Conservation (phyloP, 331 rosid species). For the Quercus tomentella region DNA sequence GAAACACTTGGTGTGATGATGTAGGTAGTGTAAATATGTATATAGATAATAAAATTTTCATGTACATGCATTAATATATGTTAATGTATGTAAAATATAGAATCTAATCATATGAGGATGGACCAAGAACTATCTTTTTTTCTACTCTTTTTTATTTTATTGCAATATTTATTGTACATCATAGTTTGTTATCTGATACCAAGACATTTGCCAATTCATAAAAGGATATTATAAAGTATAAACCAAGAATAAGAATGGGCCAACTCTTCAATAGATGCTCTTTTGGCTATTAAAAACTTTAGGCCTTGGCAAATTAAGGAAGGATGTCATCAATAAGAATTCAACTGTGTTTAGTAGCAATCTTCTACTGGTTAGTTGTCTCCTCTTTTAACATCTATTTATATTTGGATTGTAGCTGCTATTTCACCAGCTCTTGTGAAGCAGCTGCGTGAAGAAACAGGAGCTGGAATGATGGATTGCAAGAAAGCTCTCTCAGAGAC, state of each 20-base stretch:
- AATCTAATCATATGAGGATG: neutral
- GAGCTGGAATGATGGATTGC: conserved; percentile 99
- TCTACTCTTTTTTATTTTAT: neutral
- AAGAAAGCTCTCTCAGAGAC: conserved; percentile 76
- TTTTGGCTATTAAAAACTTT: conserved; percentile 12
- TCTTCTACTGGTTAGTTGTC: neutral
- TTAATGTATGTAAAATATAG: too few species aligned
- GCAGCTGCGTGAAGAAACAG: conserved; percentile 90
- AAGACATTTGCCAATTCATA: neutral
- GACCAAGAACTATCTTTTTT: neutral
- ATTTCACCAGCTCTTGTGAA: conserved; percentile 86
- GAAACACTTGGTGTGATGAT: neutral
- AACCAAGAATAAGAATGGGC: neutral
- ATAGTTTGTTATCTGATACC: neutral
- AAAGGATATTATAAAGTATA: conserved; percentile 17
- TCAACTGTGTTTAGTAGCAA: neutral
- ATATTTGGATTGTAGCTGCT: conserved; percentile 44
- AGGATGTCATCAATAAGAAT: neutral
- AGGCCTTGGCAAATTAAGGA: neutral
- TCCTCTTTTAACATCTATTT: conserved; percentile 6
- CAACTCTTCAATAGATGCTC: neutral
- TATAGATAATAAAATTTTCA: neutral
- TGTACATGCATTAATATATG: too few species aligned
- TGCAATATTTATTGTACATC: neutral
- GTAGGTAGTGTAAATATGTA: neutral